Conservation (phyloP, 2,329 filamentous ascomycete genomes). For the Exophiala viscosa region DNA sequence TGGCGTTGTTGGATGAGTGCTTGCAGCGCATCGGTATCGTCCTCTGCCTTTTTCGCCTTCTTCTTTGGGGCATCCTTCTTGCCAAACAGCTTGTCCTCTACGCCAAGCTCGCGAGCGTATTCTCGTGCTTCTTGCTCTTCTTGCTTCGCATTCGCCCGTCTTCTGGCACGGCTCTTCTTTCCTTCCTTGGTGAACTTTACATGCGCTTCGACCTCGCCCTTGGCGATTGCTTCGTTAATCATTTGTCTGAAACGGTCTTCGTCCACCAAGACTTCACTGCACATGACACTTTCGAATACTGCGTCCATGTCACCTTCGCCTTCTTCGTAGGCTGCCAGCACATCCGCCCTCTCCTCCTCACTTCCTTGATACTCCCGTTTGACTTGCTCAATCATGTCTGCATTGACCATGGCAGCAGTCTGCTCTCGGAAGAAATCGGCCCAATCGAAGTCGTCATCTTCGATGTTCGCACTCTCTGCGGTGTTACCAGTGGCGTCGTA, state of each 20-base stretch:
- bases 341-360: constrained; percentile 75
- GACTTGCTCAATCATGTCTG: constrained; percentile 71
- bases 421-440: constrained; percentile 82
- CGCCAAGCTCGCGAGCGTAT: constrained; percentile 69
- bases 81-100: constrained; percentile 66
- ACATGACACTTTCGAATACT: constrained; percentile 80
- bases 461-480: constrained; percentile 68
- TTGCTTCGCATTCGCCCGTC: constrained; percentile 59
- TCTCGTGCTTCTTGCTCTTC: constrained; percentile 72
- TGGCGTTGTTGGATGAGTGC: constrained; percentile 47
- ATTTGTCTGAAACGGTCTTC: constrained; percentile 79
- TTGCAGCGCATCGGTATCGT: constrained; percentile 53
- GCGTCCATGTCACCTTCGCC: constrained; percentile 69
- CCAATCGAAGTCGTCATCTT: constrained; percentile 84
- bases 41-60: constrained; percentile 42
- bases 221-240: constrained; percentile 74
- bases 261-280: constrained; percentile 77
- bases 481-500: constrained; percentile 92
- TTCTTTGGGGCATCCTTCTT: constrained; percentile 47
- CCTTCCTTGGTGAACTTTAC: constrained; percentile 69
- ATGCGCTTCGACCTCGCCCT: constrained; percentile 63
- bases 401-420: constrained; percentile 71
- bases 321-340: constrained; percentile 72
- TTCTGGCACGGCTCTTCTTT: constrained; percentile 58
- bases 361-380: constrained; percentile 76